Evolutionary conservation across 2,329 filamentous ascomycete species (phyloP).

Genomic region (Clonostachys rhizophaga): DNA sequence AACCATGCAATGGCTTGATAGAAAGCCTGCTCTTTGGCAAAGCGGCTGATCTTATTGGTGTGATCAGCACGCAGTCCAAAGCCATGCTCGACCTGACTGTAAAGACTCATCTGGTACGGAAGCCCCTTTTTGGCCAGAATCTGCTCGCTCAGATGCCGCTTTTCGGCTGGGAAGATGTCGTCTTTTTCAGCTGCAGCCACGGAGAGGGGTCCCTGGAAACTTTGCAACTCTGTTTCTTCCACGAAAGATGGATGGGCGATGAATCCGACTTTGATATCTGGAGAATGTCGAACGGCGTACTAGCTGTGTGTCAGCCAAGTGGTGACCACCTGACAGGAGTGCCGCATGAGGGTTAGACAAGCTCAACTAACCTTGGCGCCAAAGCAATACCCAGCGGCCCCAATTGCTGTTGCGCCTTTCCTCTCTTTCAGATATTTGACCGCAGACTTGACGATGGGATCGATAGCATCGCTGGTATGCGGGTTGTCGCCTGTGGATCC

Average conservation of each 20-base stretch:
- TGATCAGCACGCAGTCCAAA: conserved; percentile 68
- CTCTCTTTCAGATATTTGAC: conserved; percentile 47
- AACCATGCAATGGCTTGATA: conserved; percentile 57
- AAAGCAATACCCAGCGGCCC: conserved; percentile 69
- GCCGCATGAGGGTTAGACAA: no score
- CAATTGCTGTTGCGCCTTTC: conserved; percentile 53
- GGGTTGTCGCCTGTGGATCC: conserved; percentile 40
- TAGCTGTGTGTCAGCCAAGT: conserved; percentile 26
- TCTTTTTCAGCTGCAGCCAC: conserved; percentile 64
- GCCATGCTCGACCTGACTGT: conserved; percentile 66
- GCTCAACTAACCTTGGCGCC: conserved; percentile 36
- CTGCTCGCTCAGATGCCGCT: conserved; percentile 59
- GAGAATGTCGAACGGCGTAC: conserved; percentile 63
- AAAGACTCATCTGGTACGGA: conserved; percentile 75
- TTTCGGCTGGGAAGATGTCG: conserved; percentile 56
- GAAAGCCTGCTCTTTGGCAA: conserved; percentile 79
- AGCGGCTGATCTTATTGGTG: conserved; percentile 52
- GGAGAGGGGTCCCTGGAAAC: conserved; percentile 62
- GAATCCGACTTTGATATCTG: conserved; percentile 66
- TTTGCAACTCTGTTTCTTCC: conserved; percentile 57
- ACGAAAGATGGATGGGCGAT: conserved; percentile 76
- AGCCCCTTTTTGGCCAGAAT: conserved; percentile 45
- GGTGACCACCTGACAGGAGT: no score
- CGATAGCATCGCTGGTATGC: conserved; percentile 13
- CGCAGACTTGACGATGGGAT: conserved; percentile 17